Evolutionary conservation across 2,329 filamentous ascomycete genomes (phyloP).

Genomic region (Diaporthe caulivora): DNA sequence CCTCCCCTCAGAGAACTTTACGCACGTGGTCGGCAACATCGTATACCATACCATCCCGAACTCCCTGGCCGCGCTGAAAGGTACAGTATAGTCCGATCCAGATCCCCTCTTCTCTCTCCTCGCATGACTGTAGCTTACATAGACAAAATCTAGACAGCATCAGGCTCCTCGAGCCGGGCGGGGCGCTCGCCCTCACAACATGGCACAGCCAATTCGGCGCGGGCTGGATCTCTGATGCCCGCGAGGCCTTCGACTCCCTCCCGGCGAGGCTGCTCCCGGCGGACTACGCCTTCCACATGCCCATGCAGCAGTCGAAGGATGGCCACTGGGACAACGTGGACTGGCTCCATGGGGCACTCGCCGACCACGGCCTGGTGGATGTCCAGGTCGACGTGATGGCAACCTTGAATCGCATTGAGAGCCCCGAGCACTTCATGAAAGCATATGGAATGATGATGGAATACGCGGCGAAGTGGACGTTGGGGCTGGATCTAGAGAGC

Average conservation of each 20-base stretch:
- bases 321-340: slow-evolving; percentile 55
- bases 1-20: slow-evolving; percentile 42
- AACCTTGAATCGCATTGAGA: slow-evolving; percentile 48
- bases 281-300: slow-evolving; percentile 43
- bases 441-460: slow-evolving; percentile 54
- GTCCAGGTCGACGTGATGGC: slow-evolving; percentile 51
- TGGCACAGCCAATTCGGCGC: slow-evolving; percentile 48
- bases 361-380: slow-evolving; percentile 52
- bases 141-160: slow-evolving; percentile 47
- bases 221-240: slow-evolving; percentile 53
- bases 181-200: slow-evolving; percentile 54
- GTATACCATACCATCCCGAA: slow-evolving; percentile 46
- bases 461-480: slow-evolving; percentile 50
- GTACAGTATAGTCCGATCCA: slow-evolving; percentile 29
- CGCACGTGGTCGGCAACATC: slow-evolving; percentile 45
- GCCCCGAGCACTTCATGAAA: slow-evolving; percentile 51
- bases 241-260: slow-evolving; percentile 54
- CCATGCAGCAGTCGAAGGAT: slow-evolving; percentile 55
- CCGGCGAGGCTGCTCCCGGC: slow-evolving; percentile 54
- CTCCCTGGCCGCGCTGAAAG: slow-evolving; percentile 45
- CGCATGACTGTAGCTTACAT: background rate
- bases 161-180: slow-evolving; percentile 54
- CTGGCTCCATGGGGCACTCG: slow-evolving; percentile 54
- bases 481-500: slow-evolving; percentile 56
- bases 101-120: background rate